Evolutionary conservation across 352 stramenopile genomes (phyloP).

Genomic region (Pythium brassicae): DNA sequence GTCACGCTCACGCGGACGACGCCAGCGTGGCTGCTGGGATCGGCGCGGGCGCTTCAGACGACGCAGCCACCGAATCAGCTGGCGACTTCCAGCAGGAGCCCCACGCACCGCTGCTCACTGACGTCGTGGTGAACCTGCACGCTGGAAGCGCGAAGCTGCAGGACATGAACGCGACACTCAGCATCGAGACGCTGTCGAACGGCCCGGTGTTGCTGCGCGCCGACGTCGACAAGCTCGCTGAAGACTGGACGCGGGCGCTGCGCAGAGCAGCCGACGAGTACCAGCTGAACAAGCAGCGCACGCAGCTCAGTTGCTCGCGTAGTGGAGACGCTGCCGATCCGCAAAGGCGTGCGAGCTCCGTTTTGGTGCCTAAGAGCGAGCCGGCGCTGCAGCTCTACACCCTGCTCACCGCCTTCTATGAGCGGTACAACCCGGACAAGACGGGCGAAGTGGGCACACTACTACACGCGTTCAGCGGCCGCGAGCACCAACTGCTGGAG

Average conservation of each 20-base stretch:
- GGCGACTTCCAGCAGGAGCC: not conserved
- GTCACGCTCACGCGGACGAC: conserved; percentile 10
- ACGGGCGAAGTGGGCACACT: conserved; percentile 66
- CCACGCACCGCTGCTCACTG: conserved; percentile 19
- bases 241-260: conserved; percentile 31
- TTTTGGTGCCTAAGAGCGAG: not conserved
- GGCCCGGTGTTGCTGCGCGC: conserved; percentile 33
- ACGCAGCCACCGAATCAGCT: not conserved
- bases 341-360: conserved; percentile 1
- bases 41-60: not conserved
- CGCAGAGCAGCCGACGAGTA: conserved; percentile 15
- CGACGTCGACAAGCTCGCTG: conserved; percentile 21
- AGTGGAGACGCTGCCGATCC: not conserved
- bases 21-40: not conserved
- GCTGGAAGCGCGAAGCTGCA: conserved; percentile 22
- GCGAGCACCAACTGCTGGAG: conserved; percentile 40
- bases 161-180: conserved; percentile 24
- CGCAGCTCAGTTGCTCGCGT: not conserved
- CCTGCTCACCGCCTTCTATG: conserved; percentile 78
- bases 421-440: conserved; percentile 87
- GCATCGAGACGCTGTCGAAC: conserved; percentile 31
- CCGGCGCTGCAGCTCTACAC: conserved; percentile 22
- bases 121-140: conserved; percentile 27
- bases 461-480: conserved; percentile 48
- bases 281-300: conserved; percentile 7